Base-by-base conservation (phyloP, 2,329 filamentous ascomycete species). In the Polytolypa hystricis region DNA sequence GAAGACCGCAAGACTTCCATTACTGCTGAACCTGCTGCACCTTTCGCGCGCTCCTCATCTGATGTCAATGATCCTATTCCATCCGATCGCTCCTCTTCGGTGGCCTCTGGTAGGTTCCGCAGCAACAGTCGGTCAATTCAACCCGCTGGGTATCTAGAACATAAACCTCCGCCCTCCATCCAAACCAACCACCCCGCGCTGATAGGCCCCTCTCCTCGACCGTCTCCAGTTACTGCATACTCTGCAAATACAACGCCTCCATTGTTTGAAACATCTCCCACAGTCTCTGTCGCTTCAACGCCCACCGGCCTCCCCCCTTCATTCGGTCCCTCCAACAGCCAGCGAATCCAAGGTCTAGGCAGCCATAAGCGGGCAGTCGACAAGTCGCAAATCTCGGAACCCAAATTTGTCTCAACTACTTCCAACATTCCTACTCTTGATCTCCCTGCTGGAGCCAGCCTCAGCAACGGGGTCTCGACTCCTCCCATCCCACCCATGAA, bases 301-400 rank as follows among this genome's bases (percentile, higher is more conserved):
- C 38, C 47, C n/a, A 42, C 31, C 45, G 39, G 41, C 46, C 47
- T 42, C 39, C 49, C 27, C 27, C 40, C 27, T 39, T 51, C 37
- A 26, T 41, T 5, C 28, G 47, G n/a, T 44, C 53, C 15, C 52
- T 54, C 37, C 56, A 57, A 43, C 47, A 48, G 52, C 9, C 44
- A 52, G 18, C 49, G 51, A 5, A 45, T 51, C 20, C 42, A 42
- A 37, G 43, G 50, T 37, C 53, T 60, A 4, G 39, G 35, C 35
- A 37, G 35, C 17, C 66, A 72, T 25, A 79, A 77, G 59, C 70
- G 70, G 47, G 64, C 68, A 0, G 64, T 79, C 32, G 69, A 70
- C 43, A 80, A 80, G 54, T 60, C 64, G 9, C 69, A 72, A 39
- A 80, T 80, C 33, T 77, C 73, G 2, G 75, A 79, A 47, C 76